These are phyloP conservation scores for Bauhinia variegata DNA, from an alignment of 306 rosid species.

Conservation along the genomic window DNA sequence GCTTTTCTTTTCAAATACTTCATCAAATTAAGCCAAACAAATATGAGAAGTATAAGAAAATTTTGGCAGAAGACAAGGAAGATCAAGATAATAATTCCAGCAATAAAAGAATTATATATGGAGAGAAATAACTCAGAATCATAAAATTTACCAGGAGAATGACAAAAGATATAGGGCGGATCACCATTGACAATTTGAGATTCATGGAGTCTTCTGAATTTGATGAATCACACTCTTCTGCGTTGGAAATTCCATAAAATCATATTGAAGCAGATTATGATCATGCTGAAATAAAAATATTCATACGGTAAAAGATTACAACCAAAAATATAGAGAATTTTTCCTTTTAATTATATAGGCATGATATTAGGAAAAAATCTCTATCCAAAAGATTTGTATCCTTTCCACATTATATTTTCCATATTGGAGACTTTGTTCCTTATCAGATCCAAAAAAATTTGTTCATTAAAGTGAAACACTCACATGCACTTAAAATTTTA, in stretches of 20 bases:
- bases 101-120: too few species aligned
- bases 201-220: constrained; percentile 26
- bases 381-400: constrained; percentile 28
- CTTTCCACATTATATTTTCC: constrained; percentile 15
- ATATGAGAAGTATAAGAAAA: neutral
- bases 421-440: constrained; percentile 24
- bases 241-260: constrained; percentile 35
- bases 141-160: constrained; percentile 20
- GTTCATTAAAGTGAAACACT: neutral
- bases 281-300: constrained; percentile 13
- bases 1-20: neutral
- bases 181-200: constrained; percentile 29
- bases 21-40: too few species aligned
- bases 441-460: too few species aligned
- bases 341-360: neutral
- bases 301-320: constrained; percentile 1
- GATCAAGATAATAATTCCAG: neutral
- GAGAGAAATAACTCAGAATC: too few species aligned
- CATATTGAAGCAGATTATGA: constrained; percentile 6
- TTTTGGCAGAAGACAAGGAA: neutral
- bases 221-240: constrained; percentile 9
- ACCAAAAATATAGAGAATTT: neutral
- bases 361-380: constrained; percentile 31
- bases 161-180: constrained; percentile 32
- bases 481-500: too few species aligned